These are phyloP conservation scores for Heterobasidion parviporum DNA, from an alignment of 1,284 basidiomycete genomes.

Conservation along the genomic window DNA sequence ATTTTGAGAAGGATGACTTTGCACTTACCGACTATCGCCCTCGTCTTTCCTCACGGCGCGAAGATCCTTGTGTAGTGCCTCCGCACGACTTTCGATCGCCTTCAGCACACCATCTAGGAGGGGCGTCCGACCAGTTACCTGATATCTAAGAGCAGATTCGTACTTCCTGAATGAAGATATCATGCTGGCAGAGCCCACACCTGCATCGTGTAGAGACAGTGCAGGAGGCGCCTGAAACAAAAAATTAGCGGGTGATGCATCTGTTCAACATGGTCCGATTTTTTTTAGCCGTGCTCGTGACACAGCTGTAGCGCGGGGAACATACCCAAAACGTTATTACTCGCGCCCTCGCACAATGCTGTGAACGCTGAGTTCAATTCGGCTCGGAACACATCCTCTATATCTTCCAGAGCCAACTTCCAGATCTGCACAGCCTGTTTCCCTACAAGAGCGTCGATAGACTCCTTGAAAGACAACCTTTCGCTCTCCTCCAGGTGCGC, in stretches of 20 bases:
- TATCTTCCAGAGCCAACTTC: slow-evolving; percentile 34
- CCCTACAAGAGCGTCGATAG: slow-evolving; percentile 44
- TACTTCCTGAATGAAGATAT: slow-evolving; percentile 50
- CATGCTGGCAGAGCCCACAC: slow-evolving; percentile 27
- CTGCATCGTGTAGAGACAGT: slow-evolving; percentile 33
- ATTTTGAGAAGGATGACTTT: neutral
- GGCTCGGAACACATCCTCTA: slow-evolving; percentile 37
- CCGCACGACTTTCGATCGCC: slow-evolving; percentile 48
- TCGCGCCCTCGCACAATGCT: slow-evolving; percentile 20
- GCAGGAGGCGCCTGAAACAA: slow-evolving; percentile 47
- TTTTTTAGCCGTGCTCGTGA: neutral
- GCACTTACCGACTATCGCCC: slow-evolving; percentile 22
- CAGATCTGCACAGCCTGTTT: slow-evolving; percentile 50
- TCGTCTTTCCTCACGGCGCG: slow-evolving; percentile 32
- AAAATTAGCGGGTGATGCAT: slow-evolving; percentile 38
- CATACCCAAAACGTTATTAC: slow-evolving; percentile 24
- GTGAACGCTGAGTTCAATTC: slow-evolving; percentile 26
- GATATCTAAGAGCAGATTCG: slow-evolving; percentile 42
- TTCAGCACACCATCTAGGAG: slow-evolving; percentile 48
- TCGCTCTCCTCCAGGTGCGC: slow-evolving; percentile 38
- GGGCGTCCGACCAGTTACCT: slow-evolving; percentile 52
- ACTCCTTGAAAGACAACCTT: slow-evolving; percentile 25
- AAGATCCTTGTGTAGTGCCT: slow-evolving; percentile 49
- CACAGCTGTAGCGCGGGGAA: neutral
- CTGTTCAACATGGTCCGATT: slow-evolving; percentile 24